Evolutionary conservation across 495 filamentous ascomycete genomes (phyloP), one percentile per base, ranked within the genome.

Genomic region (Penicillium samsonianum): DNA sequence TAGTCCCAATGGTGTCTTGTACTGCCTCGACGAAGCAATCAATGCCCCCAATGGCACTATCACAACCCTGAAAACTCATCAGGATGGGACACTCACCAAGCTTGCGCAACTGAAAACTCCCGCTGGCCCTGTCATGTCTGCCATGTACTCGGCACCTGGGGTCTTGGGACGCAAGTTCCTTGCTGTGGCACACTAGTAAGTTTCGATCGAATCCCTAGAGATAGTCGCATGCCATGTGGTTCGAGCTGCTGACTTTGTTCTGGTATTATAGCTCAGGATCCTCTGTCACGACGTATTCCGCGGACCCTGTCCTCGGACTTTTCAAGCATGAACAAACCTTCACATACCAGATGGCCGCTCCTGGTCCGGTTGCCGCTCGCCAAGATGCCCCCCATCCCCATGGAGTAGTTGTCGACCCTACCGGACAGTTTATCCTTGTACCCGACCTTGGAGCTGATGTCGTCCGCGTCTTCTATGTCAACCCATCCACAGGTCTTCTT

Each of bases 401-500:
- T 57, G 70, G 84, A 47, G 80, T 75, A 1, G 51, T 87, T 20
- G 55, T 87, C 28, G 86, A 89, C 60, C 87, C 87, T 19, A 84
- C 84, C 0, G 81, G 76, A 2, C 59, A 68, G 25, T 89, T 79
- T 69, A 69, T 86, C 17, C 63, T 88, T 0, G 73, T 83, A 10
- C 86, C 87, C 4, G 87, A 90, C 53, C 71, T 90, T 16, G 86
- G 87, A 31, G 76, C 84, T 25, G 87, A 90, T 61, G 63, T 83
- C 28, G 62, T 88, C 49, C 83, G 82, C 28, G 65, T 88, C 53
- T 88, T 81, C 67, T 55, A 55, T 38, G 77, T 84, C 57, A 65
- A 82, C 57, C 42, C 57, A 0, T 31, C 22, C 0, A 68, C 69
- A 20, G 65, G 63, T 11, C 25, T 23, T 12, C 57, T 69, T 7